Evolutionary conservation across 2,329 filamentous ascomycete species (phyloP), one percentile per base, ranked within the genome.

Genomic region (Sarocladium strictum): DNA sequence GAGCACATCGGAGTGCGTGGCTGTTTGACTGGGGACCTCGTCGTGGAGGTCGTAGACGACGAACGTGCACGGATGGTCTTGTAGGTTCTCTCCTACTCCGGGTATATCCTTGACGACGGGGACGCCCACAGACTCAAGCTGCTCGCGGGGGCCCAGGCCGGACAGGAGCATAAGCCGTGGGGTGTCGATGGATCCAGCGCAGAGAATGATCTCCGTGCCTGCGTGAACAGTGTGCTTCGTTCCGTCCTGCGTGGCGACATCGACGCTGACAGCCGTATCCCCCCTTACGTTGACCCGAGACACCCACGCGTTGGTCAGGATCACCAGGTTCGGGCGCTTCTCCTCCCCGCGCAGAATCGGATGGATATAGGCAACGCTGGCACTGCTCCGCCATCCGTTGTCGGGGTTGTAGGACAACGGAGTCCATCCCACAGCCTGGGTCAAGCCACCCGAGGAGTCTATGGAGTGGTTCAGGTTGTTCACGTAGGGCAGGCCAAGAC

Each of bases 401-500:
- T 91, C 87, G 2, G 88, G 88, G 71, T 92, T 90, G 73, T 92
- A 92, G 51, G 85, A 83, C 57, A 92, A 83, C 14, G 38, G 38
- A 32, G 27, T 54, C 84, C 88, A 93, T 49, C 89, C 89, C n/a
- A 91, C 87, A 40, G 86, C 85, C 63, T 85, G 76, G 60, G 81
- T 82, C 59, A 93, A 71, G 17, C 81, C 75, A 47, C 89, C 89
- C 40, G 77, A 84, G 57, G 79, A 76, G 57, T 78, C 78, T 69
- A 93, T 92, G 65, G 89, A 80, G 64, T 85, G 76, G 76, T 93
- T 93, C 77, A 92, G 92, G 72, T 93, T 86, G 59, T 83, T 74
- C 59, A 90, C 80, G 33, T 92, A 72, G 37, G 89, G 89, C 59
- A 93, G 87, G 65, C 87, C 74, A 71, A 92, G 77, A 19, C 88